Evolutionary conservation across 768 basidiomycete species (phyloP).

Genomic region (Cystofilobasidium macerans): DNA sequence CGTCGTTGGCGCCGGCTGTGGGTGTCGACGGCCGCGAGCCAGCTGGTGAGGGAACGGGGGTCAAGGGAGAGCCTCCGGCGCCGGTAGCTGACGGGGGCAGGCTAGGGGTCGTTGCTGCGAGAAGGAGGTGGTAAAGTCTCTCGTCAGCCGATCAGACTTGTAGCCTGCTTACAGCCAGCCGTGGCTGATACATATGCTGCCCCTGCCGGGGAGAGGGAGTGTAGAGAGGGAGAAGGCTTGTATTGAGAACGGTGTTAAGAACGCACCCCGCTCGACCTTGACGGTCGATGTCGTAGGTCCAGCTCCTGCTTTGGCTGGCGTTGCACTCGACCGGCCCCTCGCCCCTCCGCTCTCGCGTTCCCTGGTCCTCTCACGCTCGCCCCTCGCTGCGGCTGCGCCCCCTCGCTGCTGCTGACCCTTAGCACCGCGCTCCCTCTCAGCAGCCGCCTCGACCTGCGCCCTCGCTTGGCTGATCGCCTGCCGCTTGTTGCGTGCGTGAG

Average conservation of each 20-base stretch:
- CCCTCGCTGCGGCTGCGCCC: neutral
- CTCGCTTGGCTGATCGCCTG: neutral
- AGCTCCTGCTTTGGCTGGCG: neutral
- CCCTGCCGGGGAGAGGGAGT: too few relatives aligned
- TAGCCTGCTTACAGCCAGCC: too few relatives aligned
- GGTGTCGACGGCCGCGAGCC: too few relatives aligned
- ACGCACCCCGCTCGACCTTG: slow-evolving; percentile 14
- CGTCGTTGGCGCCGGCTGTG: neutral
- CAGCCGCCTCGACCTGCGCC: neutral
- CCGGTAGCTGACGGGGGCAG: neutral
- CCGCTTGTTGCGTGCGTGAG: neutral
- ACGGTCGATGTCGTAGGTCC: neutral
- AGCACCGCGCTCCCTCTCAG: neutral
- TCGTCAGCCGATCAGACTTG: too few relatives aligned
- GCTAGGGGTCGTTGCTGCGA: neutral
- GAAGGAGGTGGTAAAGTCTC: too few relatives aligned
- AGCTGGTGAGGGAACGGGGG: neutral
- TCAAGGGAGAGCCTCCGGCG: neutral
- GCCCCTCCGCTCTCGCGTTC: neutral
- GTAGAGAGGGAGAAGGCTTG: neutral
- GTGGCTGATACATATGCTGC: too few relatives aligned
- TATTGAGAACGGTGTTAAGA: neutral
- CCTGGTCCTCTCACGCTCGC: neutral
- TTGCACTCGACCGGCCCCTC: neutral
- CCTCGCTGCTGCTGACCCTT: slow-evolving; percentile 6